Conservation (phyloP, 495 filamentous ascomycete genomes). For the Aspergillus asperescens region DNA sequence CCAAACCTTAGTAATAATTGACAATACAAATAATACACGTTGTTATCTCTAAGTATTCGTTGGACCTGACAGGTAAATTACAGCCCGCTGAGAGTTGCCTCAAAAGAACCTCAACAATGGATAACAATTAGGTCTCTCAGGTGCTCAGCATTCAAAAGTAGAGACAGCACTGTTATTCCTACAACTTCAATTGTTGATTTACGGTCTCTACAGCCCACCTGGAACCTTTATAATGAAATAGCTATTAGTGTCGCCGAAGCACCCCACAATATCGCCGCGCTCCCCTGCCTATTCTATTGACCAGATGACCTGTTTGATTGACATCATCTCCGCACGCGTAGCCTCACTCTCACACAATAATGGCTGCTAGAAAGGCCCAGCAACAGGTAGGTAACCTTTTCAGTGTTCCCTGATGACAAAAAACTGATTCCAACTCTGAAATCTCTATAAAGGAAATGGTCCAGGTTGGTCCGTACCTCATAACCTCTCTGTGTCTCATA, state of each 20-base stretch:
- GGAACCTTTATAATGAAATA: too few species aligned
- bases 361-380: conserved; percentile 61
- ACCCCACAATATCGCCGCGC: conserved; percentile 14
- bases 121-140: too few species aligned
- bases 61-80: background rate
- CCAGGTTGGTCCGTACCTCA: conserved; percentile 83
- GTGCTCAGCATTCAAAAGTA: background rate
- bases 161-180: background rate
- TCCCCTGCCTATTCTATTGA: conserved; percentile 4
- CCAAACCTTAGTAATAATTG: too few species aligned
- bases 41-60: too few species aligned
- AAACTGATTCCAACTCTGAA: conserved; percentile 17
- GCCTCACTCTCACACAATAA: conserved; percentile 18
- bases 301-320: conserved; percentile 20
- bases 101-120: background rate
- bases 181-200: background rate
- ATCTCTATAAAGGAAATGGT: conserved; percentile 80
- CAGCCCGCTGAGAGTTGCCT: background rate
- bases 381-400: conserved; percentile 57
- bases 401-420: background rate
- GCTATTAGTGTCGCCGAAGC: background rate
- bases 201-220: too few species aligned
- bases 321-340: conserved; percentile 19
- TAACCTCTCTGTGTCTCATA: conserved; percentile 14
- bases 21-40: too few species aligned